Evolutionary conservation across 106 monocot species (phyloP).

Genomic region (Triglochin maritima): DNA sequence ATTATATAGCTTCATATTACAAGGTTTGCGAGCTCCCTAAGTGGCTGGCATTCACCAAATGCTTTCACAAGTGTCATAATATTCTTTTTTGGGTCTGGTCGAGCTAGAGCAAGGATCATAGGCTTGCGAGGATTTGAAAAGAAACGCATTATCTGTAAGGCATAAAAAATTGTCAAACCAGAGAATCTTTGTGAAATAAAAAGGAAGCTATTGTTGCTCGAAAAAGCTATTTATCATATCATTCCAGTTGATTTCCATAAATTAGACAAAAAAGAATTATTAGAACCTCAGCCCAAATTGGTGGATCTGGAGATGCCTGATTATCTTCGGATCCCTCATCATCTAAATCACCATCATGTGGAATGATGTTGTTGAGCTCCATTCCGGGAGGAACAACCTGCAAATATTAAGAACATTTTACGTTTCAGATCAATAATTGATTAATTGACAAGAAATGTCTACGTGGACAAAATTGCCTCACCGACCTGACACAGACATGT

Average conservation of each 20-base stretch:
- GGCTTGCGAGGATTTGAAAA: constrained; percentile 94
- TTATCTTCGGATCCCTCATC: constrained; percentile 68
- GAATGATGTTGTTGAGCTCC: constrained; percentile 73
- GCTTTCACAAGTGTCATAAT: constrained; percentile 87
- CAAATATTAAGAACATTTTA: background rate
- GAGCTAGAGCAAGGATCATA: constrained; percentile 97
- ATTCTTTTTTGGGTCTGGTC: constrained; percentile 97
- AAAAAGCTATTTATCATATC: background rate
- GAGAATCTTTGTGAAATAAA: background rate
- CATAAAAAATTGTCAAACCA: background rate
- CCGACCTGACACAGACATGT: background rate
- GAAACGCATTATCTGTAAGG: constrained; percentile 85
- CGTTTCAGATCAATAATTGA: background rate
- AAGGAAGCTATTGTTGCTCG: background rate
- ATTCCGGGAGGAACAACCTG: constrained; percentile 95
- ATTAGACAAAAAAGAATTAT: background rate
- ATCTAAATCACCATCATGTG: constrained; percentile 54
- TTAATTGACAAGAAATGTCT: background rate
- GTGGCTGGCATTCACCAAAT: constrained; percentile 82
- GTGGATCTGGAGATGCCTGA: constrained; percentile 58
- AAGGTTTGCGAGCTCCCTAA: constrained; percentile 94
- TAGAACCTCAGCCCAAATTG: constrained; percentile 84
- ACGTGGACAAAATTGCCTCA: background rate
- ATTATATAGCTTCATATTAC: constrained; percentile 20
- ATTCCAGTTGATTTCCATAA: background rate